Evolutionary conservation across 1,139 yeast species (phyloP).

Genomic region (Tardiomyces depauwii): DNA sequence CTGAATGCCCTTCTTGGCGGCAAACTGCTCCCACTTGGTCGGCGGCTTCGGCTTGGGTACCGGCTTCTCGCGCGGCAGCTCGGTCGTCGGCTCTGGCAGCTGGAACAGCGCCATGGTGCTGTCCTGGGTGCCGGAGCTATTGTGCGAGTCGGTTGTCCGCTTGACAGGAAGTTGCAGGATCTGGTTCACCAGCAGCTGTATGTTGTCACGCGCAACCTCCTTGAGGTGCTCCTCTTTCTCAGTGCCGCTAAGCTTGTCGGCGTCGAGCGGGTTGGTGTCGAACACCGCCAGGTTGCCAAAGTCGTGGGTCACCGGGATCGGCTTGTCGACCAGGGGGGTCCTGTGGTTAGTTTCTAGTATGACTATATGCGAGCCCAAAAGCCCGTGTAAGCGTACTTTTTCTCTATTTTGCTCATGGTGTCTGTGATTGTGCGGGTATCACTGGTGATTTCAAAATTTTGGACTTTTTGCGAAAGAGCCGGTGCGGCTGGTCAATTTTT

Average conservation of each 20-base stretch:
- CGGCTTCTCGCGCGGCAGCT: slow-evolving; percentile 89
- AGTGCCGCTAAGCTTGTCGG: slow-evolving; percentile 27
- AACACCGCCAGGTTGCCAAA: slow-evolving; percentile 72
- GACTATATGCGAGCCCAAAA: too few species aligned
- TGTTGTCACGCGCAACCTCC: slow-evolving; percentile 79
- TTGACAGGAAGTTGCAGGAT: slow-evolving; percentile 79
- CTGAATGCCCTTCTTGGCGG: slow-evolving; percentile 88
- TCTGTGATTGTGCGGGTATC: too few species aligned
- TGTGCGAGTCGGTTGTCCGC: slow-evolving; percentile 63
- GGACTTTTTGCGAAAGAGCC: not conserved
- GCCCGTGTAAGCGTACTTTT: not conserved
- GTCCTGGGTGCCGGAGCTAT: slow-evolving; percentile 49
- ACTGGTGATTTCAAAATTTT: not conserved
- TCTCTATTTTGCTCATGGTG: not conserved
- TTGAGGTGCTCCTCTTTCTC: slow-evolving; percentile 56
- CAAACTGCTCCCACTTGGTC: slow-evolving; percentile 96
- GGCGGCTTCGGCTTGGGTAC: slow-evolving; percentile 85
- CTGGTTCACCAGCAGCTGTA: slow-evolving; percentile 83
- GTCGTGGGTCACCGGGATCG: slow-evolving; percentile 76
- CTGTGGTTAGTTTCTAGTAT: not conserved
- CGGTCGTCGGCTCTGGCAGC: slow-evolving; percentile 75
- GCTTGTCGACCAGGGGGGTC: slow-evolving; percentile 75
- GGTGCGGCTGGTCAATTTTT: not conserved
- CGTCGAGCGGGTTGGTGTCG: slow-evolving; percentile 58
- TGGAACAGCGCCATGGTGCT: slow-evolving; percentile 73